Percentiles rank a stretch among this genome's conserved stretches.
Evolutionary conservation across 2,329 filamentous ascomycete species (phyloP).

Genomic region (Chrysoporthe puriensis): DNA sequence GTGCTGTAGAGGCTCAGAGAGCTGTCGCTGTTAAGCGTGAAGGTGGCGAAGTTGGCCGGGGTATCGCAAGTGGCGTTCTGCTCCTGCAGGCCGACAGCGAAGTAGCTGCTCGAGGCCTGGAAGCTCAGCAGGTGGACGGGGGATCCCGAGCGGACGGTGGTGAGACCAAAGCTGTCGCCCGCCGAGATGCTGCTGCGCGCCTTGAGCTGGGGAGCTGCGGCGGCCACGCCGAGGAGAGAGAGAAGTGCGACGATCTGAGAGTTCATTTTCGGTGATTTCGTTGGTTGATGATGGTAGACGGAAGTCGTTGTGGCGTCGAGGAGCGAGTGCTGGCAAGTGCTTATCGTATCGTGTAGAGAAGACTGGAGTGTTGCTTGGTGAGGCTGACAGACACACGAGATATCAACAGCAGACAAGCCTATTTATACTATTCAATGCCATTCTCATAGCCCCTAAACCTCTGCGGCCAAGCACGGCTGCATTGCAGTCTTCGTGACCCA

Average conservation of each 20-base stretch:
- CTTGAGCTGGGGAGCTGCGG: slow-evolving; percentile 36
- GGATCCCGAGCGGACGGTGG: slow-evolving; percentile 54
- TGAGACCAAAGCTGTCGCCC: slow-evolving; percentile 47
- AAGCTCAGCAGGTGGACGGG: slow-evolving; percentile 51
- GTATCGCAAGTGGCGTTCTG: slow-evolving; percentile 56
- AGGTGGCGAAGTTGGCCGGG: slow-evolving; percentile 49
- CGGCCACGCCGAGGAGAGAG: slow-evolving; percentile 39
- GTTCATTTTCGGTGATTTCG: slow-evolving; percentile 30
- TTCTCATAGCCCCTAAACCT: neutral
- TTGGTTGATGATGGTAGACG: slow-evolving; percentile 6
- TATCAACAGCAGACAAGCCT: neutral
- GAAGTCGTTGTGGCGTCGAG: neutral
- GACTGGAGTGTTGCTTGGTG: neutral
- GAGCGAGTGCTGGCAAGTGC: neutral
- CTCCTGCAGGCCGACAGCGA: slow-evolving; percentile 48
- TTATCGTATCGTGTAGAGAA: neutral
- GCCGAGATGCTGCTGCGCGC: slow-evolving; percentile 32
- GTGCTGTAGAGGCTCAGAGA: slow-evolving; percentile 53
- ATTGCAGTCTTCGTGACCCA: neutral
- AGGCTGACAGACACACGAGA: neutral
- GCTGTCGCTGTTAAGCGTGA: slow-evolving; percentile 49
- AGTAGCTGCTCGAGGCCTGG: slow-evolving; percentile 47
- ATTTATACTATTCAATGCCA: neutral
- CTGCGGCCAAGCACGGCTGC: neutral
- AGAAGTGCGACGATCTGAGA: slow-evolving; percentile 66